These are phyloP conservation scores for Aspergillus bridgeri DNA, from an alignment of 495 filamentous ascomycete species.

Conservation along the genomic window DNA sequence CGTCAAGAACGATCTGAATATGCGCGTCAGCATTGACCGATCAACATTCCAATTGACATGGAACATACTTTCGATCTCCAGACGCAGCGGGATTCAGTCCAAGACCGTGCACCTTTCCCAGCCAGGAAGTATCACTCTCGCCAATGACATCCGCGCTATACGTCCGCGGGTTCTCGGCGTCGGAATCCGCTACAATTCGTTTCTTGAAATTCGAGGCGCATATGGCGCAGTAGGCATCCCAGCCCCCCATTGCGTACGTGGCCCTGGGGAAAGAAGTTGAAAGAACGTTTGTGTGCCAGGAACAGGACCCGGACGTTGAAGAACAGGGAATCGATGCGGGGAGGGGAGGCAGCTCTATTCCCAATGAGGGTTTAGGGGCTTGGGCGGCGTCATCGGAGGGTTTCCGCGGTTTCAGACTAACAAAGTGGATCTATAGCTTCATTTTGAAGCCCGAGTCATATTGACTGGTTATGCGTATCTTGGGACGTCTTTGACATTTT, in stretches of 20 bases:
- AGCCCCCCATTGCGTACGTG: slow-evolving; percentile 2
- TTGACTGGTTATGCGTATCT: no score
- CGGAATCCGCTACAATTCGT: neutral
- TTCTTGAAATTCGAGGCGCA: slow-evolving; percentile 1
- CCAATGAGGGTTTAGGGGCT: neutral
- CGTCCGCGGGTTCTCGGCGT: neutral
- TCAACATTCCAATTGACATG: neutral
- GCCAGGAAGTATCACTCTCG: slow-evolving; percentile 1
- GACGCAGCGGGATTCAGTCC: neutral
- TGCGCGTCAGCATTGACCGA: neutral
- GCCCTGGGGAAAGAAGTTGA: no score
- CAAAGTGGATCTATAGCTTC: no score
- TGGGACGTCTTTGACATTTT: no score
- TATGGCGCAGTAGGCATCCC: slow-evolving; percentile 3
- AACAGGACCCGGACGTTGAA: no score
- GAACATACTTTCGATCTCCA: slow-evolving; percentile 1
- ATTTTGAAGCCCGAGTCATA: no score
- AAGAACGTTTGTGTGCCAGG: no score
- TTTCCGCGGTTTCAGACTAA: neutral
- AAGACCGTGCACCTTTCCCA: neutral
- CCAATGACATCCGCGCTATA: slow-evolving; percentile 1
- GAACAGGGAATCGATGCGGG: neutral
- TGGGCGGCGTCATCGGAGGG: neutral
- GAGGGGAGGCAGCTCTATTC: neutral
- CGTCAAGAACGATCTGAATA: neutral